Evolutionary conservation across 129 eudicot species (phyloP), one percentile per base, ranked within the genome.

Genomic region (Flaveria linearis): DNA sequence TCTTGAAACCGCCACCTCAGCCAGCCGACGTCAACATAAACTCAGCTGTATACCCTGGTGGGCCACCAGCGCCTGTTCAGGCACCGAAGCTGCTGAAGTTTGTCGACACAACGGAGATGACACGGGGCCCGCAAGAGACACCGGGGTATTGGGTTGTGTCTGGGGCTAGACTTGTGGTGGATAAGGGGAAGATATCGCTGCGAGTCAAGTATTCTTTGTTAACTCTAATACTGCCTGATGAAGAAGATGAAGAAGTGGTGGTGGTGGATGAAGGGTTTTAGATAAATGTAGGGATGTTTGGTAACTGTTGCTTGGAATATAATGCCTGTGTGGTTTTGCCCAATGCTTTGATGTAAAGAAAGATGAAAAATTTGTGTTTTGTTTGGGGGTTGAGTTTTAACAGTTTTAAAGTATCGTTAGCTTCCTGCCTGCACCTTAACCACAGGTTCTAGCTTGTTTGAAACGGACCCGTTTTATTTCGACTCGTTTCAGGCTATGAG

Each of bases 61-160:
- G 99, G 7, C 99, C 99, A 12, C 99, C 99, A 0, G 81, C 80
- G n/a, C 99, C 99, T 0, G 84, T 68, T 43, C 97, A 89, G 71
- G 89, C 97, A 26, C 89, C 92, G 7, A 95, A 95, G 84, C 83
- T 91, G 5, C 78, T 95, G 83, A 95, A 83, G 80, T 91, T 91
- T 80, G 92, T 95, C 2, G 99, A 95, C 82, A 91, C 94, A 4
- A 89, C 99, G 5, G 99, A 95, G 81, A 95, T 95, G 99, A 83
- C 87, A 5, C 78, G 99, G 71, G 99, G 99, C 5, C 97, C 99
- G 17, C 97, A 95, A 82, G 99, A 95, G 15, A 71, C 90, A 3
- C 99, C 99, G 0, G 99, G 99, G 45, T 95, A 95, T 81, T 95
- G 99, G 99, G 94, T 95, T 11, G 99, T 85, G 5, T 95, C 97